Evolutionary conservation across 1,139 yeast genomes (phyloP), one percentile per base, ranked within the genome.

Genomic region (Wickerhamiella pararugosa): DNA sequence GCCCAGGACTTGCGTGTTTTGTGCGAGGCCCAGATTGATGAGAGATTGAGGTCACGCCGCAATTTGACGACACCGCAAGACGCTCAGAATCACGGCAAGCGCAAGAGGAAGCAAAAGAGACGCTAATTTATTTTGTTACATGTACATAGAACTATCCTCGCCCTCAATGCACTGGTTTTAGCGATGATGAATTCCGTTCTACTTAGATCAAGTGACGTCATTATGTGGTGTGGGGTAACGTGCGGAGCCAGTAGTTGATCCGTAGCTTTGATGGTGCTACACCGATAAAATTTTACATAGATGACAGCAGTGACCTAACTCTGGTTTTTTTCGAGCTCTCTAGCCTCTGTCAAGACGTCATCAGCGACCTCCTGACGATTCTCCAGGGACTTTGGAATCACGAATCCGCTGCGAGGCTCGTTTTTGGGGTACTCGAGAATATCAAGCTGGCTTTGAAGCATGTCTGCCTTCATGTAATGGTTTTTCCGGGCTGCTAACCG

Each of bases 381-480:
- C 15, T 32, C 7, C 15, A 32, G 4, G 10, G 10, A 9, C 32
- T 45, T 36, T 11, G 50, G 49, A 32, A 61, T 65, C 1, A 57
- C 63, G 1, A 58, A 67, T 3, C 36, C 25, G 5, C 33, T 29
- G 21, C 26, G 21, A 3, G 34, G 29, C 33, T 38, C 41, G 6
- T 30, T 10, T 7, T 52, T 40, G 1, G 96, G 96, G 4, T 81
- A 62, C 56, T 86, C 79, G 73, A 83, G 71, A 45, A 76, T 75
- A 7, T 67, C 74, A 49, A 76, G 76, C 57, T 86, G 97, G 25
- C 87, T 76, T 47, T 71, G 68, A 36, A 86, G 75, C 96, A 86
- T 83, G 45, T 73, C 72, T 3, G 79, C 67, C 53, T 84, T 84
- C 95, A 90, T 87, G 59, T 70, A 90, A 56, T 90, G 98, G 40